Evolutionary conservation across 352 stramenopile genomes (phyloP).

Genomic region (Globisporangium spiculum): DNA sequence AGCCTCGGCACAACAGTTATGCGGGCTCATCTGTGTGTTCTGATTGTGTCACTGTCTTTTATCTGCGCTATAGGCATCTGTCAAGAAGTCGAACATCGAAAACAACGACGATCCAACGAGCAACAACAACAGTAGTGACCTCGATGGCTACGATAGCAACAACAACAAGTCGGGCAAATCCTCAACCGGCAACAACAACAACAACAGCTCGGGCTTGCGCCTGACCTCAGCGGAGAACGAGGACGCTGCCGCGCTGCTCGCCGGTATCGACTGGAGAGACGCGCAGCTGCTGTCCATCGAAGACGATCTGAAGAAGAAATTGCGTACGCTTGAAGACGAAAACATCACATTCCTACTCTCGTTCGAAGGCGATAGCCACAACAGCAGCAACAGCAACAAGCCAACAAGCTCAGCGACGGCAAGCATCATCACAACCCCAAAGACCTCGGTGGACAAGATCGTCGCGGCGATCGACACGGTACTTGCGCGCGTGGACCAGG

Average conservation of each 20-base stretch:
- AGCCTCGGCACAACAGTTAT: background rate
- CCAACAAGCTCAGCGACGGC: background rate
- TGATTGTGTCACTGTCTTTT: background rate
- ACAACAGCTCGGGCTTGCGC: slow-evolving; percentile 25
- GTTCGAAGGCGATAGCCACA: slow-evolving; percentile 37
- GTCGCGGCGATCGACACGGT: slow-evolving; percentile 52
- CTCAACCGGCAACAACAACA: slow-evolving; percentile 4
- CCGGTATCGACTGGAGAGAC: slow-evolving; percentile 60
- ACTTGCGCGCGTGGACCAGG: slow-evolving; percentile 35
- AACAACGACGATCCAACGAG: slow-evolving; percentile 8
- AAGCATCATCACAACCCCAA: background rate
- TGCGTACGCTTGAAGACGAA: slow-evolving; percentile 61
- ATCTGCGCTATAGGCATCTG: slow-evolving; percentile 17
- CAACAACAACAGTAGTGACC: background rate
- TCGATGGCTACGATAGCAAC: slow-evolving; percentile 19
- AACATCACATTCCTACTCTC: slow-evolving; percentile 76
- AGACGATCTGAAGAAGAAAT: slow-evolving; percentile 47
- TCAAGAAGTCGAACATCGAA: slow-evolving; percentile 32
- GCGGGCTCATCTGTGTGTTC: background rate
- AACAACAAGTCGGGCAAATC: slow-evolving; percentile 1
- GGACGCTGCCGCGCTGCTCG: slow-evolving; percentile 48
- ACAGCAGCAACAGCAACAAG: slow-evolving; percentile 13
- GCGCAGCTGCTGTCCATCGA: slow-evolving; percentile 48
- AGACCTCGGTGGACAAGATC: slow-evolving; percentile 57
- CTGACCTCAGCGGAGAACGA: slow-evolving; percentile 57